Percentiles rank a stretch among this genome's conserved stretches.
These are phyloP conservation scores for Vigna mungo DNA, from an alignment of 306 rosid species.

Conservation along the genomic window DNA sequence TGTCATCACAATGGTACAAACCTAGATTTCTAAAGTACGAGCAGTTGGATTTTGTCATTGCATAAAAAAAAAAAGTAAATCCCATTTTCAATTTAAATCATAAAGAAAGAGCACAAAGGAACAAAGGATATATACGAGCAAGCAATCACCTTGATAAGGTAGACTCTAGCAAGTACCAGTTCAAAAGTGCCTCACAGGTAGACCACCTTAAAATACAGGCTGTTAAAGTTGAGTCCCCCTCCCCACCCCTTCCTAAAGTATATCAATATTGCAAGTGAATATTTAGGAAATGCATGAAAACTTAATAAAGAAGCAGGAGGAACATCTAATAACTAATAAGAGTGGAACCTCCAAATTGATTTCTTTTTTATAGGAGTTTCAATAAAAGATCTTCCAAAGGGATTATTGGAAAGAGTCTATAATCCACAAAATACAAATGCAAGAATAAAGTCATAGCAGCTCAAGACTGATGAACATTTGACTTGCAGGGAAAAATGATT, in stretches of 20 bases:
- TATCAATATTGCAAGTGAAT: neutral
- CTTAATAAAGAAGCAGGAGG: neutral
- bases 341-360: neutral
- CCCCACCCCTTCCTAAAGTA: too few relatives aligned
- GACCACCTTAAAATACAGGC: neutral
- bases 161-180: neutral
- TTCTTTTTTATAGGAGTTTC: neutral
- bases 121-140: neutral
- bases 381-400: neutral
- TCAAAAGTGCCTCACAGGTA: neutral
- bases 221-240: neutral
- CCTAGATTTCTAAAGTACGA: conserved; percentile 14
- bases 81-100: neutral
- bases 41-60: conserved; percentile 2
- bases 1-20: neutral
- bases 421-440: neutral
- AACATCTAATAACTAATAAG: neutral
- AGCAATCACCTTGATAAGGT: neutral
- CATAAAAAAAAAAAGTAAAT: neutral
- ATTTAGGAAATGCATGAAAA: neutral
- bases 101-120: neutral
- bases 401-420: neutral
- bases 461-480: neutral
- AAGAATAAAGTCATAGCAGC: neutral
- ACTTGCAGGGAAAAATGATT: neutral